Evolutionary conservation across 805 yeast genomes (phyloP).

Genomic region (Cyberlindnera mycetangii): DNA sequence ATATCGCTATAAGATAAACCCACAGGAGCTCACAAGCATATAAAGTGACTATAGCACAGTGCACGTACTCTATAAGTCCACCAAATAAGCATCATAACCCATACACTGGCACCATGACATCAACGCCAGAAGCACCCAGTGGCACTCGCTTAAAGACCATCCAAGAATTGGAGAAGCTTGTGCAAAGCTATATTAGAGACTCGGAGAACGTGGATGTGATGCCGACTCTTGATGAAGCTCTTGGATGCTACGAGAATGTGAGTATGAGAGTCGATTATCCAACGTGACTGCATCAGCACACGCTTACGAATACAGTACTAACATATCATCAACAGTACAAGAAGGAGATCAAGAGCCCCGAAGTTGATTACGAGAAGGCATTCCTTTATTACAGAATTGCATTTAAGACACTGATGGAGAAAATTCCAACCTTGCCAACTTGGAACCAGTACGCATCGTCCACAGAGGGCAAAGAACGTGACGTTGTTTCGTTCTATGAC

Average conservation of each 20-base stretch:
- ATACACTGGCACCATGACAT: slow-evolving; percentile 7
- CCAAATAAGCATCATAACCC: too few relatives aligned
- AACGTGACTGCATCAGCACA: not conserved
- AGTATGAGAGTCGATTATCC: too few relatives aligned
- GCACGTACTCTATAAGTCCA: too few relatives aligned
- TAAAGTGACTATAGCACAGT: too few relatives aligned
- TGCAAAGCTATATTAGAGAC: slow-evolving; percentile 10
- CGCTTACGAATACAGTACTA: slow-evolving; percentile 1
- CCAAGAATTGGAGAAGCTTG: slow-evolving; percentile 11
- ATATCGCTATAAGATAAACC: too few relatives aligned
- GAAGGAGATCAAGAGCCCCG: slow-evolving; percentile 9
- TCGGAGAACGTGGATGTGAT: slow-evolving; percentile 3
- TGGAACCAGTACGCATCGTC: slow-evolving; percentile 4
- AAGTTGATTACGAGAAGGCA: slow-evolving; percentile 18
- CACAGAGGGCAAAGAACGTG: not conserved
- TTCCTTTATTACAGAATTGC: slow-evolving; percentile 16
- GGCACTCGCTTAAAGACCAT: slow-evolving; percentile 8
- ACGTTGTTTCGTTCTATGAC: slow-evolving; percentile 2
- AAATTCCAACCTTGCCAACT: slow-evolving; percentile 9
- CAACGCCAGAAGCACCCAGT: slow-evolving; percentile 1
- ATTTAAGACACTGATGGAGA: not conserved
- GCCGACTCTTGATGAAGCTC: slow-evolving; percentile 9
- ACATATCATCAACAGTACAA: slow-evolving; percentile 11
- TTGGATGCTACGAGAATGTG: slow-evolving; percentile 19
- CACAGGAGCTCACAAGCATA: too few relatives aligned